phyloP scores from a whole-genome alignment of 2,329 filamentous ascomycete species.

The Paracorniculantispora psalliotae region DNA sequence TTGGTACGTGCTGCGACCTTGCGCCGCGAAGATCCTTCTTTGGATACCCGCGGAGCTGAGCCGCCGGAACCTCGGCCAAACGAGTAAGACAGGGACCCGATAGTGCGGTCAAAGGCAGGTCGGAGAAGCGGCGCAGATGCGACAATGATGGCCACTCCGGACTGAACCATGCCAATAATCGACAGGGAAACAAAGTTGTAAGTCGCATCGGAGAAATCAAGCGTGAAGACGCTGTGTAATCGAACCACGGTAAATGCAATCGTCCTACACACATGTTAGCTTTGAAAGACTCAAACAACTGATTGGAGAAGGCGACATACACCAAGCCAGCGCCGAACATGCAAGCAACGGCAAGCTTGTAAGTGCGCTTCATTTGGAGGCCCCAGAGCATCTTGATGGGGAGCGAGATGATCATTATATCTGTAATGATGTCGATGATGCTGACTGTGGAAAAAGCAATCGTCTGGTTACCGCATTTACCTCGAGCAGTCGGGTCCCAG shows the following conservation, averaged over 20 bases:
- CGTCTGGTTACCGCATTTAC: constrained; percentile 17
- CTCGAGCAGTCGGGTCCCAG: constrained; percentile 14
- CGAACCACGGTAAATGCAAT: constrained; percentile 17
- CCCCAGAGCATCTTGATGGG: constrained; percentile 16
- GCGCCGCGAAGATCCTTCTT: background rate
- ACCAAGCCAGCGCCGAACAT: constrained; percentile 18
- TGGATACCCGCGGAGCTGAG: background rate
- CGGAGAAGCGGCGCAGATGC: constrained; percentile 17
- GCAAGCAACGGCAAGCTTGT: constrained; percentile 17
- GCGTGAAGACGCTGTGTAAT: constrained; percentile 16
- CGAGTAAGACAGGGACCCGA: constrained; percentile 9
- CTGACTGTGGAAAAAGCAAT: constrained; percentile 16
- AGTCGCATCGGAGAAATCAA: constrained; percentile 18
- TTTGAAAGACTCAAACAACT: background rate
- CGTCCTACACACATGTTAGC: constrained; percentile 10
- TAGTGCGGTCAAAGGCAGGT: constrained; percentile 18
- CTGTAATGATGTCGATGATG: constrained; percentile 19
- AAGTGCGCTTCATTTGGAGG: constrained; percentile 14
- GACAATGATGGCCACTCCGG: constrained; percentile 19
- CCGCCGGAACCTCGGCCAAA: background rate
- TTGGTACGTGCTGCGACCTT: background rate
- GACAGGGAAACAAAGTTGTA: constrained; percentile 15
- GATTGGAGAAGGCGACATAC: constrained; percentile 6
- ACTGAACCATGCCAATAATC: constrained; percentile 16
- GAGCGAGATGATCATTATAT: constrained; percentile 17